These are phyloP conservation scores for Rhodotorula mucilaginosa DNA, from an alignment of 1,284 basidiomycete species.

Conservation along the genomic window DNA sequence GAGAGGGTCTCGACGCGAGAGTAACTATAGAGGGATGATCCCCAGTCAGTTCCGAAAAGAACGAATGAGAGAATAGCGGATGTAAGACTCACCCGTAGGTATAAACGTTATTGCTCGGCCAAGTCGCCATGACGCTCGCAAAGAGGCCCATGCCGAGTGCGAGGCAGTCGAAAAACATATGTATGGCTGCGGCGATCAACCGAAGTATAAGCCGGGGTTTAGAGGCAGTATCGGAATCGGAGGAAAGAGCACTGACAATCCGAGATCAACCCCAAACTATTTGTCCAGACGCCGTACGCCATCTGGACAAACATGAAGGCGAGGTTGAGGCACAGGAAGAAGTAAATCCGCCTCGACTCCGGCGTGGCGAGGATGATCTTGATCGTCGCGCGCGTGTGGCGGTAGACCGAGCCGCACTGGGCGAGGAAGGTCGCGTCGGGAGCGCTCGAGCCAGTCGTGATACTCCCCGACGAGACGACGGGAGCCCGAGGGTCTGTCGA, in stretches of 20 bases:
- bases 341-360: constrained; percentile 93
- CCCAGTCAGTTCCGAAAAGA: too few relatives aligned
- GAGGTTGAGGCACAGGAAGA: constrained; percentile 91
- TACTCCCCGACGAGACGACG: constrained; percentile 17
- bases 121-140: constrained; percentile 95
- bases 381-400: constrained; percentile 51
- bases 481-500: constrained; percentile 39
- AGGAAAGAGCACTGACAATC: constrained; percentile 65
- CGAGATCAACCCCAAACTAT: constrained; percentile 91
- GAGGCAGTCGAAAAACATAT: constrained; percentile 99
- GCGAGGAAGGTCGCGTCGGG: constrained; percentile 23
- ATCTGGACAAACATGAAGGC: constrained; percentile 78
- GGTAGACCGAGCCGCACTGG: constrained; percentile 33
- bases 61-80: too few relatives aligned
- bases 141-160: constrained; percentile 94
- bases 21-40: constrained; percentile 59
- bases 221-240: too few relatives aligned
- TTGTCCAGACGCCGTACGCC: constrained; percentile 91
- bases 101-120: constrained; percentile 90
- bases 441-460: constrained; percentile 19
- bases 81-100: constrained; percentile 75
- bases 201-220: neutral
- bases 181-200: constrained; percentile 67
- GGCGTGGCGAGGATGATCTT: constrained; percentile 85
- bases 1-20: constrained; percentile 98